Evolutionary conservation across 2,329 filamentous ascomycete species (phyloP).

Genomic region (Fusarium liriodendri): DNA sequence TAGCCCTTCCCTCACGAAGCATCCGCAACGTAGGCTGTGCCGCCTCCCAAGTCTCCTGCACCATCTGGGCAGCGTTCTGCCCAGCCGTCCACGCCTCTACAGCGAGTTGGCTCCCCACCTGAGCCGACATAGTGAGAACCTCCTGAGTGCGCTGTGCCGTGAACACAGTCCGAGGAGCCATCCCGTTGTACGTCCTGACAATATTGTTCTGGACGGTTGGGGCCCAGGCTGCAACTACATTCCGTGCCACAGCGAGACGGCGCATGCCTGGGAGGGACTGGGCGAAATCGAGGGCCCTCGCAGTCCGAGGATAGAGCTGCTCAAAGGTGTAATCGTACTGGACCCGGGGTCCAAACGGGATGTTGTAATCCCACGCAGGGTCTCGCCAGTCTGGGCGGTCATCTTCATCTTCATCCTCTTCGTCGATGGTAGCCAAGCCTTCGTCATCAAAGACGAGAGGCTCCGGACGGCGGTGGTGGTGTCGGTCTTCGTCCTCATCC

Average conservation of each 20-base stretch:
- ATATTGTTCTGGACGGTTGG: slow-evolving; percentile 1
- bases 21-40: not conserved
- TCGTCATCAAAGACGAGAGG: not conserved
- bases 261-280: not conserved
- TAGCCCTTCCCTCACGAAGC: not conserved
- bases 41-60: slow-evolving; percentile 15
- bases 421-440: not conserved
- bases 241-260: not conserved
- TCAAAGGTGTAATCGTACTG: slow-evolving; percentile 1
- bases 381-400: slow-evolving; percentile 3
- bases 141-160: slow-evolving; percentile 5
- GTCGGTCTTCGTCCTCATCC: not conserved
- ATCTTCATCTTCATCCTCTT: slow-evolving; percentile 1
- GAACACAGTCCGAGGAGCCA: not conserved
- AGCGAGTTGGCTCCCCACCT: slow-evolving; percentile 4
- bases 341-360: slow-evolving; percentile 8
- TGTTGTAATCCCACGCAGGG: slow-evolving; percentile 1
- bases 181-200: slow-evolving; percentile 11
- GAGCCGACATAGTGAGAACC: not conserved
- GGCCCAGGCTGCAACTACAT: not conserved
- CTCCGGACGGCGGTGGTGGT: not conserved
- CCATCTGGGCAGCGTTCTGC: not conserved
- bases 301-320: not conserved
- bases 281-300: not conserved
- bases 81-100: slow-evolving; percentile 12